These are phyloP conservation scores for Diaporthe australafricana DNA, from an alignment of 2,329 filamentous ascomycete genomes.

Conservation along the genomic window DNA sequence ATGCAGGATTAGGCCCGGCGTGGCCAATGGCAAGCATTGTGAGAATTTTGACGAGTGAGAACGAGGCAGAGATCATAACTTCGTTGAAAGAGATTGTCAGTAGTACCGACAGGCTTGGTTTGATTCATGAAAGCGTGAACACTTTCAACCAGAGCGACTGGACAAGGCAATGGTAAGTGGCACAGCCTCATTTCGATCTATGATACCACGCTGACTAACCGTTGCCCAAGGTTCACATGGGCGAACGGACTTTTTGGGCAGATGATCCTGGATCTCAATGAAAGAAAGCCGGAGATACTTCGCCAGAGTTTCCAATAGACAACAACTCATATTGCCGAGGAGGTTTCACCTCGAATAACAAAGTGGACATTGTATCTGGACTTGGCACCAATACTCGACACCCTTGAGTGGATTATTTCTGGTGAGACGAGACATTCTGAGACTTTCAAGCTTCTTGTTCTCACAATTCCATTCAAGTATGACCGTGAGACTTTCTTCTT, in stretches of 20 bases:
- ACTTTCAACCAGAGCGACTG: slow-evolving; percentile 65
- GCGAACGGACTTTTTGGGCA: slow-evolving; percentile 88
- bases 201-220: slow-evolving; percentile 26
- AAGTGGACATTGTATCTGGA: not conserved
- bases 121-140: slow-evolving; percentile 85
- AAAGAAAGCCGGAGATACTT: slow-evolving; percentile 70
- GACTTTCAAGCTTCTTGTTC: too few species aligned
- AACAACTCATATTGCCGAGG: too few species aligned
- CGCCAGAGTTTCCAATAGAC: slow-evolving; percentile 50
- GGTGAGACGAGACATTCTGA: not conserved
- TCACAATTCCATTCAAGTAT: too few species aligned
- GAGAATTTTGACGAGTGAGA: slow-evolving; percentile 80
- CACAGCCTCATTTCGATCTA: not conserved
- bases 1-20: slow-evolving; percentile 73
- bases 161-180: slow-evolving; percentile 56
- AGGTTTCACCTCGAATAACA: not conserved
- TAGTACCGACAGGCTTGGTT: slow-evolving; percentile 75
- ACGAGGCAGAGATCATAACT: slow-evolving; percentile 78
- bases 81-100: slow-evolving; percentile 74
- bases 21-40: slow-evolving; percentile 92
- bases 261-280: slow-evolving; percentile 78
- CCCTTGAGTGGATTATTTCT: not conserved
- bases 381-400: too few species aligned
- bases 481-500: not conserved
- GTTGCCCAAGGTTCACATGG: slow-evolving; percentile 80